A percentile compares a stretch with the other conserved stretches of the same genome.
These are phyloP conservation scores for Phytophthora ramorum DNA, from an alignment of 352 stramenopile species.

Conservation along the genomic window DNA sequence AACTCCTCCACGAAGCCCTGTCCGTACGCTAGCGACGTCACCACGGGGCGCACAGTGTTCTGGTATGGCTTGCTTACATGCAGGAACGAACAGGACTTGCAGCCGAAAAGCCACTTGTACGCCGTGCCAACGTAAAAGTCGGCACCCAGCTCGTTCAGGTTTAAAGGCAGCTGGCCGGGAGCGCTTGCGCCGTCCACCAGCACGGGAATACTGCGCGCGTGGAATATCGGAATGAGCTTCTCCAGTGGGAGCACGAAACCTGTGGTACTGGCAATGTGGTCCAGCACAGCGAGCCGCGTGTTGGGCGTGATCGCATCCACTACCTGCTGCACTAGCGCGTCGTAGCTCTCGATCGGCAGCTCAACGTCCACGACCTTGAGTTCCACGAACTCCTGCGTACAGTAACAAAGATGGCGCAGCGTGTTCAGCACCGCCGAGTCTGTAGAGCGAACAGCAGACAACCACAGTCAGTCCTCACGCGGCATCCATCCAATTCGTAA, in stretches of 20 bases:
- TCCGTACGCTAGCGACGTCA: constrained; percentile 83
- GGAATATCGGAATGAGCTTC: constrained; percentile 85
- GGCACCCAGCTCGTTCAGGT: constrained; percentile 66
- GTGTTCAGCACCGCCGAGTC: constrained; percentile 87
- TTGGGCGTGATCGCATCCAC: constrained; percentile 78
- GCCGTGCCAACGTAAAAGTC: constrained; percentile 88
- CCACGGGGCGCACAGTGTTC: constrained; percentile 77
- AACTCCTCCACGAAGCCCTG: constrained; percentile 88
- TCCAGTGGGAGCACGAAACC: constrained; percentile 84
- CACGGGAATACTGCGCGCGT: constrained; percentile 77
- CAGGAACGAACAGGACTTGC: constrained; percentile 87
- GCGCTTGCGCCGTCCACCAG: constrained; percentile 84
- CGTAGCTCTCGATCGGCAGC: constrained; percentile 75
- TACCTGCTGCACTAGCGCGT: constrained; percentile 75
- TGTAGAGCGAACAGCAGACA: constrained; percentile 28
- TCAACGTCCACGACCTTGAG: constrained; percentile 87
- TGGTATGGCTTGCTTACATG: constrained; percentile 85
- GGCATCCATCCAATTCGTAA: neutral
- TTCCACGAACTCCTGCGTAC: constrained; percentile 89
- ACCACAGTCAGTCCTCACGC: constrained; percentile 3
- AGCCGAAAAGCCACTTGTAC: constrained; percentile 90
- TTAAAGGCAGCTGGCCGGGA: constrained; percentile 74
- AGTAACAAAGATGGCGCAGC: constrained; percentile 85
- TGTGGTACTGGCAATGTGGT: constrained; percentile 83
- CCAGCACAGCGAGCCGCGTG: constrained; percentile 83